Base-by-base conservation (phyloP, 2,329 filamentous ascomycete genomes). In the Graphilbum sp. region DNA sequence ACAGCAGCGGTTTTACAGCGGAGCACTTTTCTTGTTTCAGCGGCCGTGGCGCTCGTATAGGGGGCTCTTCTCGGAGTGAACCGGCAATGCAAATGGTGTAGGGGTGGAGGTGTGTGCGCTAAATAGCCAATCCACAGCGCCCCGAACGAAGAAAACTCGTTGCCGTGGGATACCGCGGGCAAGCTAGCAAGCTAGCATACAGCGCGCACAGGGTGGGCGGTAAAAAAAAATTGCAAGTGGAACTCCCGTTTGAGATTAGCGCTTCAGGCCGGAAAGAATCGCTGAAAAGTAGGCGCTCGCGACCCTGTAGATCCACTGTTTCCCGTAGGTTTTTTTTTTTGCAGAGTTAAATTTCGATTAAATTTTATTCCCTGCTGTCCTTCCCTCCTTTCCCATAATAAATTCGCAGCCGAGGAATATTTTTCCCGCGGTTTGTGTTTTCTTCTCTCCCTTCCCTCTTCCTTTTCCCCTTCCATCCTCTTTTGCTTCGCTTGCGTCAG, bases 241-340 rank as follows among this genome's bases (percentile, higher is more conserved):
- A 29, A 12, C 27, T 32, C 18, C 31, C 35, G 38, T 41, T 37
- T 42, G 32, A 34, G 42, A 41, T 44, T 47, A 48, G 46, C 43
- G 46, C 38, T 53, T 52, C n/a, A 31, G 39, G 36, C 45, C 65
- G 64, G 66, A 57, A 68, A 67, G 63, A 67, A 59, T 69, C 64
- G 65, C 64, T 61, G 40, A 58, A 65, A 66, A 66, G 65, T 55
- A 40, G 32, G 40, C 32, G 30, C 36, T 35, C 25, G 23, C 27
- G 13, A 24, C 36, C 36, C 23, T 18, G 25, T 13, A 33, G 35
- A 34, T 33, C 35, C 23, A 32, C 36, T 24, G 35, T 15, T n/a
- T 29, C 29, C 34, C 32, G 39, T 37, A 67, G 66, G 67, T 69
- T 61, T 62, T 66, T 63, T 58, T 55, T 32, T 30, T 24, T 32